Evolutionary conservation across 2,329 filamentous ascomycete genomes (phyloP), one percentile per base, ranked within the genome.

Genomic region (Helminthosporium solani): DNA sequence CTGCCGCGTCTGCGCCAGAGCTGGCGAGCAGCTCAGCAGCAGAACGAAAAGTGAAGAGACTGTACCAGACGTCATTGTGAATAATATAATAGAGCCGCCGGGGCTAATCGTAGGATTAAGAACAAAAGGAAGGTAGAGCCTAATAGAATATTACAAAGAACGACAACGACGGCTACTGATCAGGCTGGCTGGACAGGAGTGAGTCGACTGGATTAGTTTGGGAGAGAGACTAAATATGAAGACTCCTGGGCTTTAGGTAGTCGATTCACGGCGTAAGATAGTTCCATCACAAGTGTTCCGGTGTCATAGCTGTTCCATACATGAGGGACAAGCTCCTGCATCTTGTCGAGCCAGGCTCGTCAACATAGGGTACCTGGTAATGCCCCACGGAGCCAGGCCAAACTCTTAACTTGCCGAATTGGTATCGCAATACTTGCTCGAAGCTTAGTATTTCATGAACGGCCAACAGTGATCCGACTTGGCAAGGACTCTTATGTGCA

Each of bases 1-100:
- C 28, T 31, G 40, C 58, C 52, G 60, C n/a, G 54, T 54, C 49
- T 66, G 58, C 20, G 57, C 66, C 7, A 62, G 49, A 25, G 53
- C 62, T 15, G 56, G 44, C 30, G 50, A 48, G 47, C 50, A 57
- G 54, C 61, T 61, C 53, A 66, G 56, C 42, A 66, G 41, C 40
- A 65, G 47, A 30, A 67, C 34, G 16, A 66, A 43, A 41, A 67
- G 40, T 2, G 59, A 61, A 55, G 59, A 63, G 62, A 68, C 61
- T 58, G 65, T 68, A 52, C 64, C 60, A 57, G 64, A 68, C 64
- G 61, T 66, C 65, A 67, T 35, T 53, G 59, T 56, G 50, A 47
- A 52, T 43, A 36, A 52, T 43, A 36, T 43, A 46, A 49, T 19
- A 45, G 52, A 60, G 61, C 65, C 65, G 58, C 65, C 65, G 57